Percentiles rank a stretch among this genome's conserved stretches.
Conservation (phyloP, 495 filamentous ascomycete genomes). For the Xylaria flabelliformis region DNA sequence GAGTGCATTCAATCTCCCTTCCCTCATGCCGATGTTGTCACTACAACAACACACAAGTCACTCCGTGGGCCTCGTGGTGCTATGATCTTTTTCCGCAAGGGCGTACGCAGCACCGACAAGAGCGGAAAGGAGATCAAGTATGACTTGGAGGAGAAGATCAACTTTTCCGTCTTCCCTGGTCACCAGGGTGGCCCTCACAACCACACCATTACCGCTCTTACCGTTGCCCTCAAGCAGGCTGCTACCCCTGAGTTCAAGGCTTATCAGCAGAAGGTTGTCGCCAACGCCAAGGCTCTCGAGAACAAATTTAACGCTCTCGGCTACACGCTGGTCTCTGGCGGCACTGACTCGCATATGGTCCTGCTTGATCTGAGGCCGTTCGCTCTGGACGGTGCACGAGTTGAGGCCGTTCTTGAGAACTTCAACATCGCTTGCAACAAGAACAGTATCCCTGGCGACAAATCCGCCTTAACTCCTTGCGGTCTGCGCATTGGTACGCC, state of each 20-base stretch:
- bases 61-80: constrained; percentile 97
- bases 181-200: constrained; percentile 99
- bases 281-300: constrained; percentile 91
- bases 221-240: constrained; percentile 96
- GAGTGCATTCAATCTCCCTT: constrained; percentile 96
- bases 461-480: constrained; percentile 91
- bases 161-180: constrained; percentile 99
- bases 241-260: constrained; percentile 91
- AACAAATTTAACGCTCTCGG: constrained; percentile 78
- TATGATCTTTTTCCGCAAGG: constrained; percentile 99
- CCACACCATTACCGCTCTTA: constrained; percentile 98
- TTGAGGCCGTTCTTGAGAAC: constrained; percentile 95
- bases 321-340: constrained; percentile 93
- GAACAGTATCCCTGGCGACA: constrained; percentile 97
- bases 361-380: constrained; percentile 86
- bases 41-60: constrained; percentile 99
- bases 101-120: constrained; percentile 90
- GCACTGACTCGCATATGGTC: constrained; percentile 98
- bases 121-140: constrained; percentile 88
- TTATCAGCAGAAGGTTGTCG: constrained; percentile 92
- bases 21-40: constrained; percentile 93
- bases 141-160: constrained; percentile 95
- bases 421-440: constrained; percentile 99
- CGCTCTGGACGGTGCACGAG: constrained; percentile 87
- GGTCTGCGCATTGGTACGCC: constrained; percentile 96